phyloP scores from a whole-genome alignment of 2,329 filamentous ascomycete genomes.

The Colletotrichum simmondsii region DNA sequence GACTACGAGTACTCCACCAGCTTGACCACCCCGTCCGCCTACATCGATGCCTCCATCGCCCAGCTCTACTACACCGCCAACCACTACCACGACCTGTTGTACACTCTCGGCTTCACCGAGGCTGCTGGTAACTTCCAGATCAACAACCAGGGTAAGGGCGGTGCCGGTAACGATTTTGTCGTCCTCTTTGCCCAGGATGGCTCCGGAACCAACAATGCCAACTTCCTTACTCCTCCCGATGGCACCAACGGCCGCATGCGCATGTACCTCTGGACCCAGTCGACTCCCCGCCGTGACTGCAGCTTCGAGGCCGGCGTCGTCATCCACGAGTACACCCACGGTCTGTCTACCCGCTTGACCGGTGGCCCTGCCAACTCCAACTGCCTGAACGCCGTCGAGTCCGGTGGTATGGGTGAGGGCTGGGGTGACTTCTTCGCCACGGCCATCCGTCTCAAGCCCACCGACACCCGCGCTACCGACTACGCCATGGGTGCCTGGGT shows the following conservation, averaged over 20 bases:
- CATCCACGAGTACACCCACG: slow-evolving; percentile 69
- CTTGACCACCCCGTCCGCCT: slow-evolving; percentile 46
- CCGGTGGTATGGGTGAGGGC: slow-evolving; percentile 68
- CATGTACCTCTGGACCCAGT: slow-evolving; percentile 65
- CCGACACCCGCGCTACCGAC: slow-evolving; percentile 56
- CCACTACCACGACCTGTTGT: slow-evolving; percentile 64
- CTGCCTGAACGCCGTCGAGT: slow-evolving; percentile 59
- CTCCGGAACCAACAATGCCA: slow-evolving; percentile 60
- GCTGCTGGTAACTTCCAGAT: slow-evolving; percentile 64
- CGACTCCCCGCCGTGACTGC: slow-evolving; percentile 61
- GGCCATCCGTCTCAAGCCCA: slow-evolving; percentile 57
- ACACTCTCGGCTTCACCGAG: slow-evolving; percentile 64
- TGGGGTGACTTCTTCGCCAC: slow-evolving; percentile 68
- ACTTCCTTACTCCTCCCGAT: slow-evolving; percentile 60
- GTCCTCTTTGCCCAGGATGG: slow-evolving; percentile 64
- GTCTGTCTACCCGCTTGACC: slow-evolving; percentile 67
- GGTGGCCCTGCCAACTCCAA: slow-evolving; percentile 65
- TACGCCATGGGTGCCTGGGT: slow-evolving; percentile 64
- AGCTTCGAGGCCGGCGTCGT: slow-evolving; percentile 70
- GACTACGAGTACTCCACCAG: slow-evolving; percentile 48
- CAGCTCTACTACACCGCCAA: slow-evolving; percentile 68
- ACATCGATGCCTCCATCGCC: slow-evolving; percentile 60
- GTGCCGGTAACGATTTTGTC: slow-evolving; percentile 57
- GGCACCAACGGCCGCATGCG: slow-evolving; percentile 60
- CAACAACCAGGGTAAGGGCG: slow-evolving; percentile 61